These are phyloP conservation scores for Lichtheimia hyalospora DNA, from an alignment of 371 early-diverging fungal species.

Conservation along the genomic window DNA sequence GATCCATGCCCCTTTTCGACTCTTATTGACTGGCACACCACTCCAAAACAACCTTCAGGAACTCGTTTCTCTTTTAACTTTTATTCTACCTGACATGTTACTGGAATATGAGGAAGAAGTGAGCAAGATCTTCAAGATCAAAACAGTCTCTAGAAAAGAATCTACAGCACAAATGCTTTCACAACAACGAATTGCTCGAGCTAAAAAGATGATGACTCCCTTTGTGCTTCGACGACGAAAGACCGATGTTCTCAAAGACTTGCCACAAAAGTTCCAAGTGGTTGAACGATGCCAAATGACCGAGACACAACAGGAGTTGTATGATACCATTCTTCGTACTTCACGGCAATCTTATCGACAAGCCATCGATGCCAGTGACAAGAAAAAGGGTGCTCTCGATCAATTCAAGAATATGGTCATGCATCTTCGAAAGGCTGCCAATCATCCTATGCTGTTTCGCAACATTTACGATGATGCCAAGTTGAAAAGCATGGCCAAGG, in stretches of 20 bases:
- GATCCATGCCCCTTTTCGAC: conserved; percentile 57
- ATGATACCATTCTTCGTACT: conserved; percentile 39
- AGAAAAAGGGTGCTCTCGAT: conserved; percentile 1
- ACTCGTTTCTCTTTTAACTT: conserved; percentile 81
- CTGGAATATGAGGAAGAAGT: conserved; percentile 56
- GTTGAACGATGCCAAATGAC: conserved; percentile 52
- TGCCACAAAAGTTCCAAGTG: conserved; percentile 61
- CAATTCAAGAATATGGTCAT: conserved; percentile 69
- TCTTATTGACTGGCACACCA: conserved; percentile 76
- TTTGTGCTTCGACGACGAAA: conserved; percentile 80
- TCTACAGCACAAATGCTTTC: conserved; percentile 48
- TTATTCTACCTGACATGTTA: conserved; percentile 92
- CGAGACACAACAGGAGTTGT: conserved; percentile 39
- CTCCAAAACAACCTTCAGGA: conserved; percentile 91
- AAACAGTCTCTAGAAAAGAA: conserved; percentile 21
- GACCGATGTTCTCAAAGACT: conserved; percentile 64
- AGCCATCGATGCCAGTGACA: conserved; percentile 12
- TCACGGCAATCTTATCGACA: conserved; percentile 27
- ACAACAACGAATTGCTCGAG: conserved; percentile 62
- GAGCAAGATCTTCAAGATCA: conserved; percentile 57
- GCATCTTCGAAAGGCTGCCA: conserved; percentile 84
- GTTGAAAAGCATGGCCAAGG: conserved; percentile 67
- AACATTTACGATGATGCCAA: conserved; percentile 56
- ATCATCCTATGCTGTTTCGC: conserved; percentile 84
- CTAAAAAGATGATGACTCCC: conserved; percentile 77